Percentiles rank a stretch among this genome's conserved stretches.
phyloP scores from a whole-genome alignment of 1,284 basidiomycete species.

The Cryptococcus depauperatus region DNA sequence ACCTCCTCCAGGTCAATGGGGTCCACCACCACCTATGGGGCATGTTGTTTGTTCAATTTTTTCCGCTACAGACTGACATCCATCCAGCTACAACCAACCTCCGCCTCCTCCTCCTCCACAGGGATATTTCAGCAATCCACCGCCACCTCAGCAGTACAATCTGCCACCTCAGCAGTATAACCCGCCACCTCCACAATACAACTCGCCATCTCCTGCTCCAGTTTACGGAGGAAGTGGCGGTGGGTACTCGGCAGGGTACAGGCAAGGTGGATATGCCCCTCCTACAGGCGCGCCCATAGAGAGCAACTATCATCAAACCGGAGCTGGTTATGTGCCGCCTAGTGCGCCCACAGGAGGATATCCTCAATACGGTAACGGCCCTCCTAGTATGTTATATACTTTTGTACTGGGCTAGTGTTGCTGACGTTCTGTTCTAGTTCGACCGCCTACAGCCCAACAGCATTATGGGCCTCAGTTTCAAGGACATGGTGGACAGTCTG shows the following conservation, averaged over 20 bases:
- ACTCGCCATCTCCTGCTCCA: no score
- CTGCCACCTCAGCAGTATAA: not conserved
- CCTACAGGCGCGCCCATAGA: conserved; percentile 21
- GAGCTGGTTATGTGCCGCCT: conserved; percentile 20
- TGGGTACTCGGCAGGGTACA: no score
- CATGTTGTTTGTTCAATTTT: conserved; percentile 1
- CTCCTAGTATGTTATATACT: conserved; percentile 15
- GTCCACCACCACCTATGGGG: conserved; percentile 14
- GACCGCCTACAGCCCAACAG: conserved; percentile 50
- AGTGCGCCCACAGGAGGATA: no score
- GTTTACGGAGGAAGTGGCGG: no score
- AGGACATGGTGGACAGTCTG: conserved; percentile 49
- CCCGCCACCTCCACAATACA: no score
- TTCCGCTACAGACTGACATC: conserved; percentile 1
- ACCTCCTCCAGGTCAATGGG: conserved; percentile 15
- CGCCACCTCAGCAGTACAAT: conserved; percentile 12
- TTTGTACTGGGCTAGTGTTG: not conserved
- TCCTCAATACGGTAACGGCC: conserved; percentile 10
- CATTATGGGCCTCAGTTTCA: conserved; percentile 60
- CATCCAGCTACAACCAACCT: conserved; percentile 5
- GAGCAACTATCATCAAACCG: conserved; percentile 22
- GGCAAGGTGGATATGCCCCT: conserved; percentile 12
- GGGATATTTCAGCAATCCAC: conserved; percentile 1
- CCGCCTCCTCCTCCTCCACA: conserved; percentile 1
- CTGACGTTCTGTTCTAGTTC: conserved; percentile 8